These are phyloP conservation scores for Setaria viridis DNA, from an alignment of 202 grass and related monocot species.

Conservation along the genomic window DNA sequence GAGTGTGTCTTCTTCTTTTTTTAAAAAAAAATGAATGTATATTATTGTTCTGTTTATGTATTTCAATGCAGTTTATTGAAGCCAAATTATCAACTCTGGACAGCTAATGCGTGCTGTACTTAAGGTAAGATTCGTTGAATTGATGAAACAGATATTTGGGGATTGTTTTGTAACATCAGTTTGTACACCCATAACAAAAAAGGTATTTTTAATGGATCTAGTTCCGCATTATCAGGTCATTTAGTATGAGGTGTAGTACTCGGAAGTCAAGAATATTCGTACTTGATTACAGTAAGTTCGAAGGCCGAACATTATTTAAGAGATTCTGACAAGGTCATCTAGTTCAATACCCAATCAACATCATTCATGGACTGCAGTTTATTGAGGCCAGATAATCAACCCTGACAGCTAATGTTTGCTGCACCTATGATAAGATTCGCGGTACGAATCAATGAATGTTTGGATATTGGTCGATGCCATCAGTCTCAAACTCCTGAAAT, in stretches of 20 bases:
- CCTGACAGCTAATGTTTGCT: not conserved
- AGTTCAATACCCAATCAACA: not conserved
- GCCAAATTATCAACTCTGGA: not conserved
- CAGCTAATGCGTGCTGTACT: not conserved
- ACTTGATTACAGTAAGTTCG: not conserved
- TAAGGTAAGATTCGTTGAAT: not conserved
- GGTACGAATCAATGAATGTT: not conserved
- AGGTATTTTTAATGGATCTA: not conserved
- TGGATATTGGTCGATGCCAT: not conserved
- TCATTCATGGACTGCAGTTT: not conserved
- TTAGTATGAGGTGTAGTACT: slow-evolving; percentile 1
- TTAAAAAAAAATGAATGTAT: too few relatives aligned
- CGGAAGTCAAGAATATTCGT: slow-evolving; percentile 30
- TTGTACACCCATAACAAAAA: not conserved
- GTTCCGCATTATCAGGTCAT: not conserved
- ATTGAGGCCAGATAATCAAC: not conserved
- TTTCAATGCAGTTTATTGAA: not conserved
- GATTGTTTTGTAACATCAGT: not conserved
- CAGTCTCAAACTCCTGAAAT: not conserved
- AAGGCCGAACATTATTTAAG: not conserved
- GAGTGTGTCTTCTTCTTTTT: too few relatives aligned
- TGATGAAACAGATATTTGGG: not conserved
- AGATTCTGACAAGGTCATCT: not conserved
- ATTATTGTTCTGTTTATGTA: not conserved
- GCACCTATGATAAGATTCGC: not conserved